These are phyloP conservation scores for Hirschfeldia incana DNA, from an alignment of 345 rosid species.

Conservation along the genomic window DNA sequence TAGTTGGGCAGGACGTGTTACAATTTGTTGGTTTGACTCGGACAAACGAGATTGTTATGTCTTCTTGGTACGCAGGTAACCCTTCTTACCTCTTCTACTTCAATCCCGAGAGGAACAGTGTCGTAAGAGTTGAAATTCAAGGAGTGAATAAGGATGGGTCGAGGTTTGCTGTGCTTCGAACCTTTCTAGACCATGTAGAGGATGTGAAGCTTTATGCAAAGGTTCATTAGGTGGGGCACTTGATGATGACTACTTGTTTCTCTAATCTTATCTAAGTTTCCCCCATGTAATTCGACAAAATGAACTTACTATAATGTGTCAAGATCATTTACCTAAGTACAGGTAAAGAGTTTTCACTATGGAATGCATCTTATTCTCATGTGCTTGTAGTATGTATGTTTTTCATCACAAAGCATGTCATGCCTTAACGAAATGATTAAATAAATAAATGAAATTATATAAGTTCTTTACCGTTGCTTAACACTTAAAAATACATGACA, in stretches of 20 bases:
- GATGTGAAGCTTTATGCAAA: not conserved
- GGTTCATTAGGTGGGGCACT: too few relatives aligned
- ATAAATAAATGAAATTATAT: not conserved
- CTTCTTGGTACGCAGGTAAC: not conserved
- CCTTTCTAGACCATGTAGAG: not conserved
- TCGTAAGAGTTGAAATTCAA: not conserved
- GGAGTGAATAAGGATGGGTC: not conserved
- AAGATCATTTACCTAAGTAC: not conserved
- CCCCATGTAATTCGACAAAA: not conserved
- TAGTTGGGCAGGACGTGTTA: not conserved
- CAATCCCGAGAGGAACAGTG: not conserved
- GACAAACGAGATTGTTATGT: not conserved
- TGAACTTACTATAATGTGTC: not conserved
- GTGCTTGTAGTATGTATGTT: too few relatives aligned
- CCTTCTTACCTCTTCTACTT: not conserved
- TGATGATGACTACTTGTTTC: not conserved
- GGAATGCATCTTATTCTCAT: not conserved
- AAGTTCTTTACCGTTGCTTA: slow-evolving; percentile 1
- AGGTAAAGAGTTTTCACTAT: not conserved
- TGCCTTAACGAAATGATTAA: not conserved
- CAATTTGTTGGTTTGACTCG: not conserved
- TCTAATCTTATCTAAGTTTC: not conserved
- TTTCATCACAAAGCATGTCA: not conserved
- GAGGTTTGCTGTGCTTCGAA: not conserved
- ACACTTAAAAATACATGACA: slow-evolving; percentile 8